These are phyloP conservation scores for Blumeria graminis DNA, from an alignment of 2,329 filamentous ascomycete genomes.

Conservation along the genomic window DNA sequence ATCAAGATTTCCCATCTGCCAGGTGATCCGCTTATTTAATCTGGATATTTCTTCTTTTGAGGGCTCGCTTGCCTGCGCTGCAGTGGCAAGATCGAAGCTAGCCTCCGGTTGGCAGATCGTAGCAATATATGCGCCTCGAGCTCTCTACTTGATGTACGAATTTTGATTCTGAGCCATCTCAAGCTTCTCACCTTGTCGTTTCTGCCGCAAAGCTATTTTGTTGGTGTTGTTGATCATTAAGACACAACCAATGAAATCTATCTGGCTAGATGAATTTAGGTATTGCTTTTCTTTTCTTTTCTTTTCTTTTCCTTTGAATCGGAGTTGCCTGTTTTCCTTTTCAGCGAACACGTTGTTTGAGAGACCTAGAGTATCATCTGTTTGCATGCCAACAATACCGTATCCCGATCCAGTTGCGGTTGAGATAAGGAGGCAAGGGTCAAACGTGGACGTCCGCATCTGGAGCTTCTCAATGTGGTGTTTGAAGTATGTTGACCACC, in stretches of 20 bases:
- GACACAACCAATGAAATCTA: constrained; percentile 2
- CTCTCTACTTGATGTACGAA: too few relatives aligned
- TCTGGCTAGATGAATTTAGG: neutral
- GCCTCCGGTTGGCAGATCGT: too few relatives aligned
- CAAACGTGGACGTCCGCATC: constrained; percentile 1
- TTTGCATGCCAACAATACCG: neutral
- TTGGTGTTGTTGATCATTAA: neutral
- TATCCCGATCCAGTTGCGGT: neutral
- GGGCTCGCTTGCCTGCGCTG: too few relatives aligned
- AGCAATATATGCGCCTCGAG: too few relatives aligned
- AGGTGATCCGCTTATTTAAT: neutral
- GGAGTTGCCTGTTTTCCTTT: neutral
- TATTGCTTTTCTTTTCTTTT: neutral
- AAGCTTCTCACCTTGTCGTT: constrained; percentile 2
- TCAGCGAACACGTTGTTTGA: neutral
- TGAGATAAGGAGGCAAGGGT: neutral
- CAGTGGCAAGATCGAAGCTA: too few relatives aligned
- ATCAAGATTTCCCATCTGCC: neutral
- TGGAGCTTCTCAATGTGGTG: constrained; percentile 2
- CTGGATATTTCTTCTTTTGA: too few relatives aligned
- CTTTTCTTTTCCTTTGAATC: neutral
- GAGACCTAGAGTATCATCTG: neutral
- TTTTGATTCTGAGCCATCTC: too few relatives aligned
- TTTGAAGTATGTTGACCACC: neutral
- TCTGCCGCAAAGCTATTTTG: neutral